A percentile compares a stretch with the other conserved stretches of the same genome.
These are phyloP conservation scores for Claviceps fusiformis DNA, from an alignment of 2,329 filamentous ascomycete genomes.

Conservation along the genomic window DNA sequence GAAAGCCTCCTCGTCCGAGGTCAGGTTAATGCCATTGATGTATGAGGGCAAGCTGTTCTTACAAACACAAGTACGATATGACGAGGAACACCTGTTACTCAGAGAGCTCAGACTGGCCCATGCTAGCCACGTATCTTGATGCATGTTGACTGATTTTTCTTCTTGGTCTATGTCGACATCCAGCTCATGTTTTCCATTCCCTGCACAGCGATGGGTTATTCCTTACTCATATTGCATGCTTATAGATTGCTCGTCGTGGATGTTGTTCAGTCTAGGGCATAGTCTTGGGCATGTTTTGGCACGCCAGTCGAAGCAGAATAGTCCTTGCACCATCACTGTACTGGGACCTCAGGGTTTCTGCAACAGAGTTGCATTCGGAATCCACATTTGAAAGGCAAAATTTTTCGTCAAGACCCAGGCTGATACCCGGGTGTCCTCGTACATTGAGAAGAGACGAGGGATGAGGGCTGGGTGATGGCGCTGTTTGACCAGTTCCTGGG, in stretches of 20 bases:
- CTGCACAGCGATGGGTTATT: background rate
- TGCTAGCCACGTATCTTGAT: background rate
- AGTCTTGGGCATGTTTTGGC: background rate
- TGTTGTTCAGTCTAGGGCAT: background rate
- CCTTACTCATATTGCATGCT: background rate
- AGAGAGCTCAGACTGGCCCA: background rate
- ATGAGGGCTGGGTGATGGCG: background rate
- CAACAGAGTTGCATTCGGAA: background rate
- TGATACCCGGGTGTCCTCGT: background rate
- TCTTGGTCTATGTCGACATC: background rate
- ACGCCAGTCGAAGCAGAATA: background rate
- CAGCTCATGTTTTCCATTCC: background rate
- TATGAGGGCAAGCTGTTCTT: background rate
- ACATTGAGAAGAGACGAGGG: background rate
- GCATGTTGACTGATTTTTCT: background rate
- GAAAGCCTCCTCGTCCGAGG: background rate
- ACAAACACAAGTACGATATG: background rate
- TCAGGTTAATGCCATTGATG: background rate
- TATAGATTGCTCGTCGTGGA: background rate
- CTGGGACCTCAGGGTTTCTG: background rate
- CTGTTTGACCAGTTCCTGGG: slow-evolving; percentile 6
- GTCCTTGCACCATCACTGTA: background rate
- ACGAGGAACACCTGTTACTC: background rate
- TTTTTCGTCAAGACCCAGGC: background rate
- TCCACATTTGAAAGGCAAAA: background rate